Conservation (phyloP, 371 early-diverging fungal genomes). For the Mucor lusitanicus region DNA sequence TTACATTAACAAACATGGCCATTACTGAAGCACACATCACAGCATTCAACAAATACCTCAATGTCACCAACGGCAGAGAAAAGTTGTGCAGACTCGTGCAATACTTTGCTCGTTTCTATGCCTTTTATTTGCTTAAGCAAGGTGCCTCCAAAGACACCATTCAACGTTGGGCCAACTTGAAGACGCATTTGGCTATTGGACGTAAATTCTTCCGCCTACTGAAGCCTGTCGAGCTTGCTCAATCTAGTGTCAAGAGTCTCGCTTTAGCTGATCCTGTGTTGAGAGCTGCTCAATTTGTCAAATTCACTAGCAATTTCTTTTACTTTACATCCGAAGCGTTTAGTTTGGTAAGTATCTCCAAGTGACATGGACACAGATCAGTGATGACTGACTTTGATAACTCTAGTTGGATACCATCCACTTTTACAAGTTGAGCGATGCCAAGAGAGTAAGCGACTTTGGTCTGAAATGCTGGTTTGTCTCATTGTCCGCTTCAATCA, state of each 20-base stretch:
- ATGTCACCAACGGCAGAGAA: constrained; percentile 75
- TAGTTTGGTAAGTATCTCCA: constrained; percentile 43
- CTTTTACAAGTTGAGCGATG: constrained; percentile 55
- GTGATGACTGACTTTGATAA: background rate
- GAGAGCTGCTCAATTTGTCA: constrained; percentile 43
- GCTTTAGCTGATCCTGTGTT: constrained; percentile 51
- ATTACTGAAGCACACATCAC: constrained; percentile 25
- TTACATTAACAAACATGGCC: constrained; percentile 1
- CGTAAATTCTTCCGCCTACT: constrained; percentile 60
- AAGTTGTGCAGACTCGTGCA: constrained; percentile 76
- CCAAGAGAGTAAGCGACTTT: constrained; percentile 47
- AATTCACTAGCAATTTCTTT: constrained; percentile 51
- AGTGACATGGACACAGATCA: background rate
- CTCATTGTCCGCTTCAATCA: constrained; percentile 59
- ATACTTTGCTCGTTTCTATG: constrained; percentile 73
- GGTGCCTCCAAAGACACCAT: constrained; percentile 53
- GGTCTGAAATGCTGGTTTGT: constrained; percentile 66
- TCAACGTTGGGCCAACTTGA: constrained; percentile 55
- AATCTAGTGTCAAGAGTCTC: constrained; percentile 51
- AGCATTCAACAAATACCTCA: constrained; percentile 42
- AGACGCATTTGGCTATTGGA: constrained; percentile 56
- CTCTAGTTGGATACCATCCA: constrained; percentile 49
- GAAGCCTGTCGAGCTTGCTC: constrained; percentile 64
- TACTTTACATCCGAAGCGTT: constrained; percentile 61
- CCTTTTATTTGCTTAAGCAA: constrained; percentile 51